Conservation (phyloP, 2,329 filamentous ascomycete species). For the Aplosporella prunicola region DNA sequence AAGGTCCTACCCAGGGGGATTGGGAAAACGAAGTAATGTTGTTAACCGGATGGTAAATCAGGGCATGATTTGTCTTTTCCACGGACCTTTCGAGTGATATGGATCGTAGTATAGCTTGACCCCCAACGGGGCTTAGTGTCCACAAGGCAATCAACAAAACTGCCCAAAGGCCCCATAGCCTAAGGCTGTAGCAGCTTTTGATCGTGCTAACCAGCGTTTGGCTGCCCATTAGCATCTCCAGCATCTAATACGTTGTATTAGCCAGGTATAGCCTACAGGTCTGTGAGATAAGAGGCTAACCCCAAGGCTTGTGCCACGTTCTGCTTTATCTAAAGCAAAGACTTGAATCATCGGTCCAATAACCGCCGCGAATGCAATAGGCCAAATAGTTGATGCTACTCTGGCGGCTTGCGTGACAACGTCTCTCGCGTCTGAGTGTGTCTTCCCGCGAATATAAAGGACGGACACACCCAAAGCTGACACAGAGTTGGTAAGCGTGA, state of each 20-base stretch:
- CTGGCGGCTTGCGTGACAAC: no score
- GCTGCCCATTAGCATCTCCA: background rate
- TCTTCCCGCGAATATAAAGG: no score
- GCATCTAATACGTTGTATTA: no score
- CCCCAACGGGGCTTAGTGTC: background rate
- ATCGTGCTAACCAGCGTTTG: background rate
- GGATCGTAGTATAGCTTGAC: background rate
- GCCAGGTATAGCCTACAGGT: no score
- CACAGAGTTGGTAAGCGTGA: no score
- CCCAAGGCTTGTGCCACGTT: background rate
- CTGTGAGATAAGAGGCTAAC: background rate
- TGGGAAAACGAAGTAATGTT: no score
- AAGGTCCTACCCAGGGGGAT: no score
- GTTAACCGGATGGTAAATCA: background rate
- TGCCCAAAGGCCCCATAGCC: background rate
- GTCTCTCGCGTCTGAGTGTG: no score
- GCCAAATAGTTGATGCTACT: background rate
- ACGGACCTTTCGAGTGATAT: background rate
- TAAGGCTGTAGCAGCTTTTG: background rate
- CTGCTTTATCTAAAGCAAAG: background rate
- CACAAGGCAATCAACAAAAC: background rate
- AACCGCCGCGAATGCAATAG: conserved; percentile 1
- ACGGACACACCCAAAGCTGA: no score
- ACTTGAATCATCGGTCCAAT: background rate
- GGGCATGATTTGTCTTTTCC: background rate